phyloP scores from a whole-genome alignment of 2,329 filamentous ascomycete species.

The Arthrinium phaeospermum region DNA sequence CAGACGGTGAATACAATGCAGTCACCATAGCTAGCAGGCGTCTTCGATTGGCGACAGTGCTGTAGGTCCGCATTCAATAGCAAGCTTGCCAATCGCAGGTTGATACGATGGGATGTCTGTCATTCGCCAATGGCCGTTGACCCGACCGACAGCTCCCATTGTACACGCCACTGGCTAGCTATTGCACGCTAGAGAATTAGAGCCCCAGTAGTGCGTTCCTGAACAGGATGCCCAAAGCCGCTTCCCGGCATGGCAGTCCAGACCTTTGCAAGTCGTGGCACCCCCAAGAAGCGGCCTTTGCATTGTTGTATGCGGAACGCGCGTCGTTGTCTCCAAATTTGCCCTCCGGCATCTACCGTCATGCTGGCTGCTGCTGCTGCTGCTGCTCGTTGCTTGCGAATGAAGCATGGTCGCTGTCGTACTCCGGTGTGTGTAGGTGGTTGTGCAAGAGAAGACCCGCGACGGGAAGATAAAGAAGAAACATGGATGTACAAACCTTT shows the following conservation, averaged over 20 bases:
- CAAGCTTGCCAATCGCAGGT: not conserved
- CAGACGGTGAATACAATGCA: not conserved
- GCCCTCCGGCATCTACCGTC: not conserved
- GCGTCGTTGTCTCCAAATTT: constrained; percentile 10
- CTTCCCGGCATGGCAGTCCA: not conserved
- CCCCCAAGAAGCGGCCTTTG: not conserved
- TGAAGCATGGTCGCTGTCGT: not conserved
- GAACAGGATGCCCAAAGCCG: not conserved
- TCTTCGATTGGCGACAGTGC: not conserved
- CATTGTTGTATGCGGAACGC: not conserved
- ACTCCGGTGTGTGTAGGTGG: not conserved
- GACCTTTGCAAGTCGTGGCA: not conserved
- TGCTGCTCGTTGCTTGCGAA: not conserved
- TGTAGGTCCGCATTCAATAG: not conserved
- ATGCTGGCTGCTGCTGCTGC: not conserved
- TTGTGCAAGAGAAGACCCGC: not conserved
- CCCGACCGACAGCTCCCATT: not conserved
- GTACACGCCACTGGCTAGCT: constrained; percentile 10
- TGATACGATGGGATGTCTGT: not conserved
- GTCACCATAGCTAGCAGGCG: not conserved
- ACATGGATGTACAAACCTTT: constrained; percentile 8
- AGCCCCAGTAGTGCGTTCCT: constrained; percentile 15
- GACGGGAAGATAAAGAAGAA: not conserved
- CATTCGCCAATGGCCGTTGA: constrained; percentile 19
- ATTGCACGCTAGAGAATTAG: constrained; percentile 13